phyloP scores from a whole-genome alignment of 2,329 filamentous ascomycete species.

The Mycosphaerella arachidis region DNA sequence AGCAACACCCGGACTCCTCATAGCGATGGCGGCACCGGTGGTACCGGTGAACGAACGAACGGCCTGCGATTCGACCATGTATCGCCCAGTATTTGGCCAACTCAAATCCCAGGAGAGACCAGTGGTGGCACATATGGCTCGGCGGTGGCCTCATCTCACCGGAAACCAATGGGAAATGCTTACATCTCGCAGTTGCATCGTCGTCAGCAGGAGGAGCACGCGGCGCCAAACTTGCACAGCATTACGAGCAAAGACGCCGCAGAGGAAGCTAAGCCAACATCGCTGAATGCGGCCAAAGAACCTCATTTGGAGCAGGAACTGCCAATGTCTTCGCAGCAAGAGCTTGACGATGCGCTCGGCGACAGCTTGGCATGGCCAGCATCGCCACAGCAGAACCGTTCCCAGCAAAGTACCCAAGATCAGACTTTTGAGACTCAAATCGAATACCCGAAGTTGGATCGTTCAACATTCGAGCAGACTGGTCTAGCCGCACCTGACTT shows the following conservation, averaged over 20 bases:
- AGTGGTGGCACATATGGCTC: background rate
- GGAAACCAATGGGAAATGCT: background rate
- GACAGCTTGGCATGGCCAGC: constrained; percentile 14
- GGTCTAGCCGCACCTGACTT: background rate
- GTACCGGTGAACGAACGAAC: background rate
- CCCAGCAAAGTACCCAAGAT: background rate
- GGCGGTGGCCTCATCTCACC: background rate
- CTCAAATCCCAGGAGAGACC: background rate
- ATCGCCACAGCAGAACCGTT: constrained; percentile 10
- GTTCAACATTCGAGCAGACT: background rate
- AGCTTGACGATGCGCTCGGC: constrained; percentile 10
- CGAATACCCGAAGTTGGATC: background rate
- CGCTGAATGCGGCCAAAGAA: background rate
- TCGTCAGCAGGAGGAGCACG: background rate
- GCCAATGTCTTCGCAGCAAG: constrained; percentile 10
- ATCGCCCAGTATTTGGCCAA: background rate
- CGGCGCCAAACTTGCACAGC: background rate
- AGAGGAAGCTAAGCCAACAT: background rate
- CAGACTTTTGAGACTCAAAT: constrained; percentile 4
- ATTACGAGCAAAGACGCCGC: background rate
- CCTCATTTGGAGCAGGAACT: background rate
- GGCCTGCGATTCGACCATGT: background rate
- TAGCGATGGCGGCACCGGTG: background rate
- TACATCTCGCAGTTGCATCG: background rate
- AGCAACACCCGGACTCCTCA: background rate